Percentiles rank a stretch among this genome's conserved stretches.
Evolutionary conservation across 2,329 filamentous ascomycete genomes (phyloP).

Genomic region (Colletotrichum chlorophyti): DNA sequence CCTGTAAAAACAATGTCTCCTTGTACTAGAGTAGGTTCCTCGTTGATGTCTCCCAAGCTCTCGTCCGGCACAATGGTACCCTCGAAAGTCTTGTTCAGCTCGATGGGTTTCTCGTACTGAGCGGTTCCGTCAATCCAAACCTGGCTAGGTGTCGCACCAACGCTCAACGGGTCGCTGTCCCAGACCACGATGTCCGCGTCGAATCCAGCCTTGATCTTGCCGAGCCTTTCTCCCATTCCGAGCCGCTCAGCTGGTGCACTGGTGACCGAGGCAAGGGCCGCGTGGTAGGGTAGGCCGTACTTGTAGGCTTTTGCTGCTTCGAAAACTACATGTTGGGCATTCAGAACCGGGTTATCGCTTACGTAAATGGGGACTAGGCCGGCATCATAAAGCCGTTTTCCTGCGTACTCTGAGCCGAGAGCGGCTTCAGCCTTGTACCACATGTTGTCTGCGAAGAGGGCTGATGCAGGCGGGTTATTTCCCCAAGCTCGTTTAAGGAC

Average conservation of each 20-base stretch:
- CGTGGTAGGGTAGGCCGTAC: constrained; percentile 67
- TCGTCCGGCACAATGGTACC: constrained; percentile 46
- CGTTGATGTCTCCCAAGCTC: constrained; percentile 46
- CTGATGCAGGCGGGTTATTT: constrained; percentile 58
- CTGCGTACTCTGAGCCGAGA: constrained; percentile 68
- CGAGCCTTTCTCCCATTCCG: constrained; percentile 62
- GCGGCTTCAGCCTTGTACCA: constrained; percentile 75
- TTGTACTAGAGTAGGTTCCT: constrained; percentile 42
- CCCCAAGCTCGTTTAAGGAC: constrained; percentile 65
- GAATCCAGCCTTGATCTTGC: constrained; percentile 66
- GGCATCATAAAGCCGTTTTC: constrained; percentile 69
- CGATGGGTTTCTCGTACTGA: constrained; percentile 62
- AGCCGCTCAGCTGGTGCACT: constrained; percentile 64
- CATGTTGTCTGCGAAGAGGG: constrained; percentile 76
- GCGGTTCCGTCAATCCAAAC: constrained; percentile 69
- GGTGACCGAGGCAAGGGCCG: constrained; percentile 64
- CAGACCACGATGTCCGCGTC: constrained; percentile 69
- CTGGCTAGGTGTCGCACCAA: constrained; percentile 65
- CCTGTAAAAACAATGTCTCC: constrained; percentile 62
- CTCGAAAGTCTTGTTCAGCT: constrained; percentile 56
- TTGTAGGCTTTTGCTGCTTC: constrained; percentile 67
- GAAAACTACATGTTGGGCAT: constrained; percentile 73
- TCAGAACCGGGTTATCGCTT: constrained; percentile 73
- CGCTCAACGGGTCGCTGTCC: constrained; percentile 68
- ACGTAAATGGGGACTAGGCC: constrained; percentile 72